These are phyloP conservation scores for Artemisia tridentata DNA, from an alignment of 129 eudicot genomes.

Conservation along the genomic window DNA sequence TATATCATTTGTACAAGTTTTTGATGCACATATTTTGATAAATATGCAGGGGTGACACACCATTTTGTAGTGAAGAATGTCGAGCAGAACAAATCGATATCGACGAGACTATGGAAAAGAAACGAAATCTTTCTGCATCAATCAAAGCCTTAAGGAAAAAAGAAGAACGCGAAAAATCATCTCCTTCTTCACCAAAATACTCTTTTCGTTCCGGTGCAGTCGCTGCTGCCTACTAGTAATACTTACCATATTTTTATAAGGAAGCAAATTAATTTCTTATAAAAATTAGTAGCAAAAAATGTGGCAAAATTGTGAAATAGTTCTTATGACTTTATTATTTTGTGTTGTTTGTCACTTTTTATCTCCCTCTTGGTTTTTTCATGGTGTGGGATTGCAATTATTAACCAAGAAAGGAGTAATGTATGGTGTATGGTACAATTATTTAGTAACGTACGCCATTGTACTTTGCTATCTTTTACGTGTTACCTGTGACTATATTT, in stretches of 20 bases:
- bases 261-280: background rate
- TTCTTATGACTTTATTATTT: conserved; percentile 1
- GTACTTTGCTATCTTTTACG: conserved; percentile 18
- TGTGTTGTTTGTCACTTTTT: conserved; percentile 17
- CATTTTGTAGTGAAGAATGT: conserved; percentile 67
- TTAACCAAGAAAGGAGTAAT: conserved; percentile 9
- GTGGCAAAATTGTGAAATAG: background rate
- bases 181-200: conserved; percentile 41
- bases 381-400: conserved; percentile 23
- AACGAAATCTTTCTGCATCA: conserved; percentile 36
- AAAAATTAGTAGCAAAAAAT: background rate
- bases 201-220: conserved; percentile 43
- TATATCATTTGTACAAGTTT: too few species aligned
- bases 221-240: conserved; percentile 43
- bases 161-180: conserved; percentile 38
- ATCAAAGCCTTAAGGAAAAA: conserved; percentile 59
- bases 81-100: conserved; percentile 51
- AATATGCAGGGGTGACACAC: conserved; percentile 50
- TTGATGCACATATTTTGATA: too few species aligned
- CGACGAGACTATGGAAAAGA: conserved; percentile 56
- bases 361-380: conserved; percentile 3
- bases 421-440: conserved; percentile 11
- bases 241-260: background rate
- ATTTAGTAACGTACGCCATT: conserved; percentile 20
- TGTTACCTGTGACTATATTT: conserved; percentile 30